These are phyloP conservation scores for Raphanus raphanistrum DNA, from an alignment of 345 rosid genomes.

Conservation along the genomic window DNA sequence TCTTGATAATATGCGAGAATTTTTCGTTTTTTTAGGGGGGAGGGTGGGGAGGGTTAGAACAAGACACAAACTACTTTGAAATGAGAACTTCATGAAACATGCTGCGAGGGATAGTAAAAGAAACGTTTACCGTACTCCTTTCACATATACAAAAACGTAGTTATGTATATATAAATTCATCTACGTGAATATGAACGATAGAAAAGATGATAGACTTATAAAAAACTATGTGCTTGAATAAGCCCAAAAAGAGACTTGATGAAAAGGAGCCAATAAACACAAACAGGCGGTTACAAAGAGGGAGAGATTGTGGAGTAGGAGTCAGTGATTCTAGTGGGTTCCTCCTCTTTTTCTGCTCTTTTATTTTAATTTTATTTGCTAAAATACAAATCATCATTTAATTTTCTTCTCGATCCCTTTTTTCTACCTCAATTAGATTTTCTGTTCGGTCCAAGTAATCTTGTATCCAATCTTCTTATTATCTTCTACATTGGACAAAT, in stretches of 20 bases:
- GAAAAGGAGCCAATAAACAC: constrained; percentile 61
- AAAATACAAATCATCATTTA: constrained; percentile 36
- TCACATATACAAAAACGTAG: constrained; percentile 13
- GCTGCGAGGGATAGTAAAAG: constrained; percentile 13
- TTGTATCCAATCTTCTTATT: constrained; percentile 3
- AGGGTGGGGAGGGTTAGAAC: not conserved
- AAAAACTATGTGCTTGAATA: constrained; percentile 38
- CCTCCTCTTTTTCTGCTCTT: constrained; percentile 54
- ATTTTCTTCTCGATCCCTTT: not conserved
- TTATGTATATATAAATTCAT: not conserved
- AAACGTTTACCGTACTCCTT: constrained; percentile 33
- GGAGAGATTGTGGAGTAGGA: constrained; percentile 67
- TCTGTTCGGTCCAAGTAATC: constrained; percentile 22
- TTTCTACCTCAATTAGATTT: not conserved
- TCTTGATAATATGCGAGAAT: not conserved
- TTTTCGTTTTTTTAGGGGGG: not conserved
- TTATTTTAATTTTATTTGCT: constrained; percentile 19
- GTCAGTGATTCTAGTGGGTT: constrained; percentile 74
- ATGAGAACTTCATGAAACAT: constrained; percentile 24
- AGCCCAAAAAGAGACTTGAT: constrained; percentile 40
- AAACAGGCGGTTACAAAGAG: constrained; percentile 74
- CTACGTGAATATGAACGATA: constrained; percentile 5
- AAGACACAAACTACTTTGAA: not conserved
- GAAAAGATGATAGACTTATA: not conserved
- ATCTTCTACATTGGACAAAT: constrained; percentile 2